Evolutionary conservation across 306 rosid genomes (phyloP), one percentile per base, ranked within the genome.

Genomic region (Neltuma alba): DNA sequence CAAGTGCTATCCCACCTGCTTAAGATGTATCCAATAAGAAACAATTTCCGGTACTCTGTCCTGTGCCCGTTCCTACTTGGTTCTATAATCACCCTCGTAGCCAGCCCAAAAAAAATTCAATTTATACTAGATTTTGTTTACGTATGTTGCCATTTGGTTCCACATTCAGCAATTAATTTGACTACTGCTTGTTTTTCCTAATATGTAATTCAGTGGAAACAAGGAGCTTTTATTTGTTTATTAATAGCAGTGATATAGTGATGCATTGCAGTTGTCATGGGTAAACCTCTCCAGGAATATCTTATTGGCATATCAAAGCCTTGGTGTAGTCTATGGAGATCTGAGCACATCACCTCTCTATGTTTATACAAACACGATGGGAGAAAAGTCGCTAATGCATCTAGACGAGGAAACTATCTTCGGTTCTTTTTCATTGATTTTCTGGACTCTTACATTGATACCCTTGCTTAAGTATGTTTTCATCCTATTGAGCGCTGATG

Each of bases 271-370:
- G 96, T 55, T 86, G 74, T 88, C 96, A 10, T 83, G 90, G 90
- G 85, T 77, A 36, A 84, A 70, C 75, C 79, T 89, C 37, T 69
- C 89, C 13, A 89, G 85, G 84, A 88, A 91, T 80, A 55, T 91
- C 28, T 11, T 92, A 75, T 87, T 92, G 60, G 97, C 97, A 48
- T 91, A 88, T 81, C 97, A 92, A 85, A 92, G 97, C 84, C 81
- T 89, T 42, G 96, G 96, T 23, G 93, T 92, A 18, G 93, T 92
- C n/a, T 92, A 91, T 73, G 94, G 97, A 71, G 97, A 92, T 77
- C 76, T 92, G 72, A 85, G 96, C 77, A 91, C 96, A 71, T 92
- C 97, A 54, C 96, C 97, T 65, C 96, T 91, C 64, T 92, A 92
- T 73, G 96, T 89, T 71, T 92, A 83, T 85, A 70, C 82, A 11